Conservation (phyloP, 257 asterid species). For the Hygrophila difformis region DNA sequence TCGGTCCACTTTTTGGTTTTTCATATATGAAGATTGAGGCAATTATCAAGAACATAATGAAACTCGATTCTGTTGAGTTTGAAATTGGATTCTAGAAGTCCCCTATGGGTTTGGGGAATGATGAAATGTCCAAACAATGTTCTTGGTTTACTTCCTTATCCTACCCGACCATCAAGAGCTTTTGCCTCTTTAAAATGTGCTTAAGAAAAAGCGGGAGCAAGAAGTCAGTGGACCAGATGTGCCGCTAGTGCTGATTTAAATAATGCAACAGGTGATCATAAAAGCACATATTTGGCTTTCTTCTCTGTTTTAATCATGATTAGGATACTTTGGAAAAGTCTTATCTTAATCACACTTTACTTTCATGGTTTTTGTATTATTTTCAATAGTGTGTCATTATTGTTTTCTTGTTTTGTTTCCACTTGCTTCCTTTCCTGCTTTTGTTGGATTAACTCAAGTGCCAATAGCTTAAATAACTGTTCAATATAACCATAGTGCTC, state of each 20-base stretch:
- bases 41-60: conserved; percentile 5
- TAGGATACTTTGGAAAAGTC: conserved; percentile 24
- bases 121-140: not conserved
- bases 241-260: conserved; percentile 29
- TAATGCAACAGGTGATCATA: conserved; percentile 28
- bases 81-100: not conserved
- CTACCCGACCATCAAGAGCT: not conserved
- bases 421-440: conserved; percentile 19
- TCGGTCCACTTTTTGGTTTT: conserved; percentile 1
- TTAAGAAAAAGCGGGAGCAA: conserved; percentile 4
- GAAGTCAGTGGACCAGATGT: conserved; percentile 28
- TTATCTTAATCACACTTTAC: conserved; percentile 19
- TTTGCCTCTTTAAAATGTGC: not conserved
- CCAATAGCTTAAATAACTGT: conserved; percentile 29
- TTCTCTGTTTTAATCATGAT: conserved; percentile 36
- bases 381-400: conserved; percentile 8
- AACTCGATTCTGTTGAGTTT: not conserved
- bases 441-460: conserved; percentile 13
- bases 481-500: conserved; percentile 20
- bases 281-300: conserved; percentile 26
- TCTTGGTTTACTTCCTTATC: conserved; percentile 6
- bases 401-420: conserved; percentile 13
- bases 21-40: not conserved
- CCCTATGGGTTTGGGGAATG: not conserved
- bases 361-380: conserved; percentile 12